Conservation (phyloP, 2,329 filamentous ascomycete species). For the Endothia cerciana region DNA sequence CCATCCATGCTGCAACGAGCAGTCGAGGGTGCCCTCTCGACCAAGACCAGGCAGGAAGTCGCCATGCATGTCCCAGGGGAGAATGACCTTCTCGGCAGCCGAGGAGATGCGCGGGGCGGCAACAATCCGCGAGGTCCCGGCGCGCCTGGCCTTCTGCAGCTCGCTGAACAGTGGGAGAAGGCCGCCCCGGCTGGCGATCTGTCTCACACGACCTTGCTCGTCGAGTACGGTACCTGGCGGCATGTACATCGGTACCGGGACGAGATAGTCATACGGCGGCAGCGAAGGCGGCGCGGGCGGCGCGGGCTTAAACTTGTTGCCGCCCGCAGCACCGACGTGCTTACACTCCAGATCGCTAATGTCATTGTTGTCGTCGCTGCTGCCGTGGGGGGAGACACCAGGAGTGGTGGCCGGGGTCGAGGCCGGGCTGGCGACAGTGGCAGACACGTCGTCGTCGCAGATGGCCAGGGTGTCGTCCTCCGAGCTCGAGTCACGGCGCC, state of each 20-base stretch:
- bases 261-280: not conserved
- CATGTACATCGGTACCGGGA: not conserved
- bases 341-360: conserved; percentile 6
- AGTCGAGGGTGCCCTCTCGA: not conserved
- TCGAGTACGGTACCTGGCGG: conserved; percentile 1
- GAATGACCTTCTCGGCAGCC: conserved; percentile 13
- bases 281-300: not conserved
- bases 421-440: not conserved
- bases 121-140: conserved; percentile 11
- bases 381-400: not conserved
- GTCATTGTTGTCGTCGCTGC: conserved; percentile 10
- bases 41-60: conserved; percentile 12
- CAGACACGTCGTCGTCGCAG: not conserved
- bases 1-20: not conserved
- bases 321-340: not conserved
- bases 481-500: not conserved
- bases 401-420: conserved; percentile 14
- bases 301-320: not conserved
- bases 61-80: conserved; percentile 25
- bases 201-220: not conserved
- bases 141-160: conserved; percentile 19
- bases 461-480: not conserved
- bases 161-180: conserved; percentile 10
- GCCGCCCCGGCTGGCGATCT: not conserved
- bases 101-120: conserved; percentile 2